A percentile compares a stretch with the other conserved stretches of the same genome.
phyloP scores from a whole-genome alignment of 2,329 filamentous ascomycete genomes.

The Arthroderma sp. region DNA sequence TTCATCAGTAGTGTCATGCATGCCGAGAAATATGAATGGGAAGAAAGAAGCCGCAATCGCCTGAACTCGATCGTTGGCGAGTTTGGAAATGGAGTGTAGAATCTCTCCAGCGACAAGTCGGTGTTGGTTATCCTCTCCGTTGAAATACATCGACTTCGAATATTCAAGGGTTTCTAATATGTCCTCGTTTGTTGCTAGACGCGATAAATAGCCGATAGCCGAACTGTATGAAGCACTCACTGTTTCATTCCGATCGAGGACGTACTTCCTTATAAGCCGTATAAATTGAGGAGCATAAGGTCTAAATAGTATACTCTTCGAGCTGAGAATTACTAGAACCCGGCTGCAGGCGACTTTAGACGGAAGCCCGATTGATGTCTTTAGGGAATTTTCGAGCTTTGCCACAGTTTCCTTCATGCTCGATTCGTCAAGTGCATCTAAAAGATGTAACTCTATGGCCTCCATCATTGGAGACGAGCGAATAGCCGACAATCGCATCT shows the following conservation, averaged over 20 bases:
- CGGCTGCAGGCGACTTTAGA: slow-evolving; percentile 86
- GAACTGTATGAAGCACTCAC: slow-evolving; percentile 81
- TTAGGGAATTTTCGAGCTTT: slow-evolving; percentile 64
- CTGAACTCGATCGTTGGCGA: slow-evolving; percentile 79
- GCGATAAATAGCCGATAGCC: slow-evolving; percentile 72
- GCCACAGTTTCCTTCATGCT: slow-evolving; percentile 65
- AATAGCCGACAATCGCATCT: slow-evolving; percentile 66
- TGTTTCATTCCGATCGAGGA: slow-evolving; percentile 85
- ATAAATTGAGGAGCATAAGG: slow-evolving; percentile 66
- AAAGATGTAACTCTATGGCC: slow-evolving; percentile 66
- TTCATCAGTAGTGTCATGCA: slow-evolving; percentile 71
- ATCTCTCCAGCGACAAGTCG: slow-evolving; percentile 70
- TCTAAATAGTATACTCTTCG: slow-evolving; percentile 59
- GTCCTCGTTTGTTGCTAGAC: slow-evolving; percentile 46
- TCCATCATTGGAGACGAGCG: slow-evolving; percentile 82
- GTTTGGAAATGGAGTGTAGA: slow-evolving; percentile 68
- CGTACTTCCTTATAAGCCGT: slow-evolving; percentile 62
- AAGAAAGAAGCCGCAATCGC: slow-evolving; percentile 60
- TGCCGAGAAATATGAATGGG: slow-evolving; percentile 77
- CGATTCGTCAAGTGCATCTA: slow-evolving; percentile 66
- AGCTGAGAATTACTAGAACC: slow-evolving; percentile 71
- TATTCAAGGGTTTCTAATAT: slow-evolving; percentile 42
- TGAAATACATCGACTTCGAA: slow-evolving; percentile 61
- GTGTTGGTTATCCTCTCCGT: slow-evolving; percentile 61
- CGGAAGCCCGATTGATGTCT: slow-evolving; percentile 75